Base-by-base conservation (phyloP, 2,329 filamentous ascomycete genomes). In the Penicillium sclerotiorum region DNA sequence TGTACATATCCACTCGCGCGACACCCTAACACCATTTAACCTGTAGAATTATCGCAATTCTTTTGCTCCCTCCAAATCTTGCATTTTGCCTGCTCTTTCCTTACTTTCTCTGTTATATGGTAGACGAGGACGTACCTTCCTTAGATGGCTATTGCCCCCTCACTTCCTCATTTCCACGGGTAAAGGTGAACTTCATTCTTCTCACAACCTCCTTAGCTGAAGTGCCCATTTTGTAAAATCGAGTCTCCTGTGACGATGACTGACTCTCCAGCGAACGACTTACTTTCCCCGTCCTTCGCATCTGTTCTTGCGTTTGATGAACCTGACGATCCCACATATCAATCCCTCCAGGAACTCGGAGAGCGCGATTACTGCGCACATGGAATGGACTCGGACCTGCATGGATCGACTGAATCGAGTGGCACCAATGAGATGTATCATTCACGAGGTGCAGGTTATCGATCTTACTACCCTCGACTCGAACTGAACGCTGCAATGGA, bases 11-110 rank as follows among this genome's bases (percentile, higher is more conserved):
- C 62, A 62, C 55, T 70, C 61, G 61, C 59, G 56, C 56, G 51
- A 58, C 53, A 59, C 55, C 49, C 47, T n/a, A n/a, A n/a, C n/a
- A n/a, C 59, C 39, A 45, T 57, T 61, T 50, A 70, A 65, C 57
- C 50, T 73, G 70, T 72, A 73, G 69, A 72, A 73, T 68, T 71
- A 72, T 62, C 67, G 52, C 65, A 67, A 64, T 66, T 66, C 58
- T 54, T 62, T 46, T 55, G 28, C 54, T 49, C 47, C 47, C 47
- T n/a, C n/a, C n/a, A n/a, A n/a, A n/a, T n/a, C n/a, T 56, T 52
- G 54, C 51, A 49, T 45, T 56, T 28, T 23, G 32, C 12, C n/a
- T 40, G 35, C 28, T 39, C 36, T 25, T 39, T 39, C 36, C 36
- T 17, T 33, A 17, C 33, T 52, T 45, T n/a, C 46, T 43, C 28